Percentiles rank a stretch among this genome's conserved stretches.
Conservation (phyloP, 352 stramenopile genomes). For the Phytophthora hybrid region DNA sequence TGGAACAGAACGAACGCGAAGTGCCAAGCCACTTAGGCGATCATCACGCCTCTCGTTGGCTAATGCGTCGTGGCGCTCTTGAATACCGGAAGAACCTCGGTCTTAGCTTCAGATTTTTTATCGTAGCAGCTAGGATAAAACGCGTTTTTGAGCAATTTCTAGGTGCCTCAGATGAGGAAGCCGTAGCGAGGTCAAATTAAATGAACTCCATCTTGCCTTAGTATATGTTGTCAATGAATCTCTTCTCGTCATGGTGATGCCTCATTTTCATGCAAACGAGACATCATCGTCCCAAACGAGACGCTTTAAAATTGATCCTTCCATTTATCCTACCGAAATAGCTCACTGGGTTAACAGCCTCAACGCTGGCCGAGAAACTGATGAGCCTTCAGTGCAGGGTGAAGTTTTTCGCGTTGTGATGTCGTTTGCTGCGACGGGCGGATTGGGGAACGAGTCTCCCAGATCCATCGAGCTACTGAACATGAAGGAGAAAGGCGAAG, state of each 20-base stretch:
- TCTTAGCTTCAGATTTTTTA: neutral
- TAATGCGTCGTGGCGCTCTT: neutral
- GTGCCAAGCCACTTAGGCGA: conserved; percentile 1
- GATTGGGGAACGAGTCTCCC: conserved; percentile 34
- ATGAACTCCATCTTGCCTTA: no score
- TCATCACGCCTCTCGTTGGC: neutral
- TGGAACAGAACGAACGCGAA: conserved; percentile 4
- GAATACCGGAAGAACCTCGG: neutral
- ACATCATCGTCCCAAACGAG: neutral
- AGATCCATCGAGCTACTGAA: conserved; percentile 41
- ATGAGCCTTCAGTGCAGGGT: conserved; percentile 38
- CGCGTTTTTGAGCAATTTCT: neutral
- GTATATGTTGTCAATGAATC: no score
- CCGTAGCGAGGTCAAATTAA: neutral
- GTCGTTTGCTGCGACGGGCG: conserved; percentile 6
- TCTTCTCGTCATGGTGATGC: neutral
- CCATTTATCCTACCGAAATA: neutral
- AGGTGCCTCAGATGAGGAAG: neutral
- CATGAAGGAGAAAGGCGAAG: conserved; percentile 46
- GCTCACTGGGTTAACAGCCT: conserved; percentile 17
- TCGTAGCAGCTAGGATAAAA: neutral
- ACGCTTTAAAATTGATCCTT: conserved; percentile 1
- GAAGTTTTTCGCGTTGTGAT: conserved; percentile 34
- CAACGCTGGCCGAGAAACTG: conserved; percentile 26
- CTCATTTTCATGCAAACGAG: neutral